Evolutionary conservation across 805 yeast genomes (phyloP), one percentile per base, ranked within the genome.

Genomic region (Candida saitoana): DNA sequence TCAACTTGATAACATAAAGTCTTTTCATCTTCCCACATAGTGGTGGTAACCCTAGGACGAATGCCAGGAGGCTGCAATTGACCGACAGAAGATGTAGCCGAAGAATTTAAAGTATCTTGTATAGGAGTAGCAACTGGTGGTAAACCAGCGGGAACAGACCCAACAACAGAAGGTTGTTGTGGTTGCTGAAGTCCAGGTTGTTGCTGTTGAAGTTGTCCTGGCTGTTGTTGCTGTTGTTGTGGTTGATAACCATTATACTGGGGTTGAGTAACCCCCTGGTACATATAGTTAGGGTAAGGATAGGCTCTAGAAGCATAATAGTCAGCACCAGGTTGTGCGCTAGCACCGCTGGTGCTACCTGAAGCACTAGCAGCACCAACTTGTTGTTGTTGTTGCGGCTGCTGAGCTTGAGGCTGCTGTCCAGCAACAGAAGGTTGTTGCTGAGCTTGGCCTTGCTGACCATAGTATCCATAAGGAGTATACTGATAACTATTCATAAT

Each of bases 21-120:
- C 51, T 83, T 82, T 56, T 86, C 95, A 57, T 86, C 95, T 56
- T 86, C 93, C 95, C 95, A 86, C 76, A 83, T 77, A n/a, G 93
- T 85, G 17, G 93, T 84, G 40, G 89, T 83, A 40, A 85, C 87
- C 46, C 82, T 68, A 6, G 84, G 87, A 25, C 84, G 54, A 42
- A 69, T 59, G 2, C 73, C 73, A 2, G 73, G 71, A 4, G 74
- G 74, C 51, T 69, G 76, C 49, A 59, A 69, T 46, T 67, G 74
- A 34, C 74, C 75, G 38, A 67, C 71, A 5, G 63, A 49, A 12
- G 70, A 62, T 44, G 42, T 47, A 11, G 48, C 34, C 8, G 48
- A 39, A 11, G 50, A 42, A 33, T 46, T 48, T 8, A 52, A 44
- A 18, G 57, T 51, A 34, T 51, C 54, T 38, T 46, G 58, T n/a